Conservation (phyloP, 2,329 filamentous ascomycete species). For the Parastagonospora nodorum region DNA sequence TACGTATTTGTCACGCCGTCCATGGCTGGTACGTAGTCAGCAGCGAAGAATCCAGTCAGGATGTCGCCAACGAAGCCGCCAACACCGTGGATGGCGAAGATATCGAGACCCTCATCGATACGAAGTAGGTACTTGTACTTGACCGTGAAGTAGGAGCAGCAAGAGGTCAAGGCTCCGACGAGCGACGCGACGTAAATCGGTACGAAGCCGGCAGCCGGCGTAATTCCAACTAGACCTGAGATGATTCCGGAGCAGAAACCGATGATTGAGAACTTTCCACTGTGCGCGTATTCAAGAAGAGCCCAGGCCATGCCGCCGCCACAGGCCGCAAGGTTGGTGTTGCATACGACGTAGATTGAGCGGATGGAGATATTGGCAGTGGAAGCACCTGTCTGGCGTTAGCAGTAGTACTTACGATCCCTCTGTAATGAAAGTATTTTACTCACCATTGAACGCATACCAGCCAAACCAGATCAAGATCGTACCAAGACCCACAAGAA, state of each 20-base stretch:
- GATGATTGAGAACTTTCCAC: constrained; percentile 56
- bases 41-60: constrained; percentile 63
- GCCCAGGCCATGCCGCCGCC: constrained; percentile 61
- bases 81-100: constrained; percentile 64
- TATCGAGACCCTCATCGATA: constrained; percentile 64
- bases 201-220: constrained; percentile 61
- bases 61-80: constrained; percentile 64
- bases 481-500: constrained; percentile 74
- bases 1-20: constrained; percentile 57
- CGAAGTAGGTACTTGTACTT: constrained; percentile 57
- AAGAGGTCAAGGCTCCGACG: constrained; percentile 58
- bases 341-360: constrained; percentile 61
- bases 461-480: constrained; percentile 56
- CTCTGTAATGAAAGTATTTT: too few relatives aligned
- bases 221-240: constrained; percentile 63
- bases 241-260: constrained; percentile 62
- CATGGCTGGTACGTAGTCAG: constrained; percentile 55
- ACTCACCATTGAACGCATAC: constrained; percentile 49
- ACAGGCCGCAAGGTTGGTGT: constrained; percentile 63
- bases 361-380: constrained; percentile 59
- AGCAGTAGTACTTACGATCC: too few relatives aligned
- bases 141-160: constrained; percentile 54
- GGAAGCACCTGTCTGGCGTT: constrained; percentile 22
- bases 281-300: constrained; percentile 58
- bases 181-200: constrained; percentile 58